Evolutionary conservation across 305 asterid genomes (phyloP).

Genomic region (Fraxinus xanthoxyloides): DNA sequence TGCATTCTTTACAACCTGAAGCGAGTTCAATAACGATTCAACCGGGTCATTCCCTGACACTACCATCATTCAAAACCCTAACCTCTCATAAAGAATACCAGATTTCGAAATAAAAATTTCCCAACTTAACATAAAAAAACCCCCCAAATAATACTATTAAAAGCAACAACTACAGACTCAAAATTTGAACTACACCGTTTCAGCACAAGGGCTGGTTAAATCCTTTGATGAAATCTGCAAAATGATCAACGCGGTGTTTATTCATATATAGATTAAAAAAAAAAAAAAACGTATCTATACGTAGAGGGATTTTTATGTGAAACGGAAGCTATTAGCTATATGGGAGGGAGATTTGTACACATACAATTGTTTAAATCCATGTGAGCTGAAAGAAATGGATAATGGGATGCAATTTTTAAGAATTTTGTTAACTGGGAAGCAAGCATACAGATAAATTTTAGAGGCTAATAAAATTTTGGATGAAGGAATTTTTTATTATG

Average conservation of each 20-base stretch:
- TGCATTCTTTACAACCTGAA: constrained; percentile 65
- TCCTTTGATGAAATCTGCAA: background rate
- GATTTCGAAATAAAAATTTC: constrained; percentile 20
- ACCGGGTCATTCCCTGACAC: constrained; percentile 69
- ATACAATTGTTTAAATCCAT: constrained; percentile 9
- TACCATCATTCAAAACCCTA: constrained; percentile 67
- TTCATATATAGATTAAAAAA: constrained; percentile 5
- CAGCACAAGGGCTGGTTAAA: constrained; percentile 5
- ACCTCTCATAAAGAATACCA: constrained; percentile 36
- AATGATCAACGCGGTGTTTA: constrained; percentile 1
- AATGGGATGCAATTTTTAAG: constrained; percentile 20
- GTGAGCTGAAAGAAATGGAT: constrained; percentile 22
- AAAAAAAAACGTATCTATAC: constrained; percentile 5
- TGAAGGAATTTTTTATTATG: background rate
- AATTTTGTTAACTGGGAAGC: background rate
- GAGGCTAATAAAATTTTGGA: constrained; percentile 37
- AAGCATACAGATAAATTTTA: background rate
- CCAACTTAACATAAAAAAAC: constrained; percentile 13
- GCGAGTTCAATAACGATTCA: constrained; percentile 75
- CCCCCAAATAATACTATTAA: too few relatives aligned
- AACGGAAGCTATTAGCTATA: constrained; percentile 3
- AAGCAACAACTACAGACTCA: constrained; percentile 13
- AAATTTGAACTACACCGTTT: constrained; percentile 13
- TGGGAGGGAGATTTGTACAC: background rate
- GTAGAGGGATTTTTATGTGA: constrained; percentile 19